A percentile compares a stretch with the other conserved stretches of the same genome.
phyloP scores from a whole-genome alignment of 768 basidiomycete species.

The Podaxis sp. region DNA sequence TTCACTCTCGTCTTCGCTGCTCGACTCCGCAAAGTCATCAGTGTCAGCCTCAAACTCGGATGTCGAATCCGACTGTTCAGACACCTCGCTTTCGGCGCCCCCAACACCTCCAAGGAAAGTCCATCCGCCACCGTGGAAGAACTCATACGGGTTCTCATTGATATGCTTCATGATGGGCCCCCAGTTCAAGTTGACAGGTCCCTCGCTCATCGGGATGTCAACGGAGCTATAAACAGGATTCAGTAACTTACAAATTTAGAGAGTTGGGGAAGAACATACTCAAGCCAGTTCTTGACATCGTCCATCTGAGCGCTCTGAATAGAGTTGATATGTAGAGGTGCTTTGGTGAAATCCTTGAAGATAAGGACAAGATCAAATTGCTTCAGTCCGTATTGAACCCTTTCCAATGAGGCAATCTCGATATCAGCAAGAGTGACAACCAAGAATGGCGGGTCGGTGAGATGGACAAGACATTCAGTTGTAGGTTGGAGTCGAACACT shows the following conservation, averaged over 20 bases:
- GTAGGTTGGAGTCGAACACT: conserved; percentile 95
- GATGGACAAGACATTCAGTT: conserved; percentile 93
- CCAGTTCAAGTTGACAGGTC: conserved; percentile 98
- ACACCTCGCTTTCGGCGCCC: conserved; percentile 56
- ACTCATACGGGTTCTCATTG: conserved; percentile 92
- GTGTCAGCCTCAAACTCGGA: conserved; percentile 58
- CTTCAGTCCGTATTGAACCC: conserved; percentile 93
- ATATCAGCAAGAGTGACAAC: conserved; percentile 94
- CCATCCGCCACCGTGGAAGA: conserved; percentile 98
- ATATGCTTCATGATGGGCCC: conserved; percentile 98
- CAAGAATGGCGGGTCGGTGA: conserved; percentile 93
- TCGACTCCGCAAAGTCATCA: conserved; percentile 54
- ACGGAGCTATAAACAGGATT: conserved; percentile 67
- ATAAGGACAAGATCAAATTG: conserved; percentile 98
- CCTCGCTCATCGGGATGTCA: conserved; percentile 93
- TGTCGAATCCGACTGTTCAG: conserved; percentile 47
- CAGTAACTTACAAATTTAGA: conserved; percentile 14
- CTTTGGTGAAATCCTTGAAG: conserved; percentile 92
- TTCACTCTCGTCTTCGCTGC: conserved; percentile 63
- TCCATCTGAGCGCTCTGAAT: conserved; percentile 90
- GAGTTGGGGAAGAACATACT: conserved; percentile 53
- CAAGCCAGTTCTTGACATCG: conserved; percentile 98
- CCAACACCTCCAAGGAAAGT: conserved; percentile 76
- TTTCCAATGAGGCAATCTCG: conserved; percentile 94
- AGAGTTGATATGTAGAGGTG: conserved; percentile 94